These are phyloP conservation scores for Trichodelitschia bisporula DNA, from an alignment of 495 filamentous ascomycete species.

Conservation along the genomic window DNA sequence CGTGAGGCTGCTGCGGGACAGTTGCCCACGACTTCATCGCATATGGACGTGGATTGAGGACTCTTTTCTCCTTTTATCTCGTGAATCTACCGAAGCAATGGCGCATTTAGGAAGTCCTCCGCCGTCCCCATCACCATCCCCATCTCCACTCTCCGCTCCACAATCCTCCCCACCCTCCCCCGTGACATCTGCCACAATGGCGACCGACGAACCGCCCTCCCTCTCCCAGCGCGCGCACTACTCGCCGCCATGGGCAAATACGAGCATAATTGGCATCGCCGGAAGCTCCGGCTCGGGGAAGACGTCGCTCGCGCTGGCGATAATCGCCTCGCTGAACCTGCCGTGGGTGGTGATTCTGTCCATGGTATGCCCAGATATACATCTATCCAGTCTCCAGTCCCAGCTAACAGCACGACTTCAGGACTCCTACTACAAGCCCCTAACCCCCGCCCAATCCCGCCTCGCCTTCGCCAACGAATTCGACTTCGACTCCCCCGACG, in stretches of 20 bases:
- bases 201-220: not conserved
- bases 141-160: too few relatives aligned
- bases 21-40: too few relatives aligned
- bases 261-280: conserved; percentile 86
- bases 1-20: too few relatives aligned
- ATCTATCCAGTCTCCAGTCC: too few relatives aligned
- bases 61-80: too few relatives aligned
- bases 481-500: conserved; percentile 83
- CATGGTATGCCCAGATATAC: conserved; percentile 35
- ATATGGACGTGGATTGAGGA: too few relatives aligned
- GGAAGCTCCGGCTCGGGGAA: conserved; percentile 93
- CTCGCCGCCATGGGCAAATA: conserved; percentile 78
- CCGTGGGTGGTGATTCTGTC: conserved; percentile 96
- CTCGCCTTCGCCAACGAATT: conserved; percentile 73
- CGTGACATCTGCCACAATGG: not conserved
- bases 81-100: too few relatives aligned
- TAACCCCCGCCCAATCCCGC: conserved; percentile 45
- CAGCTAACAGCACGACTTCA: conserved; percentile 15
- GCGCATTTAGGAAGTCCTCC: too few relatives aligned
- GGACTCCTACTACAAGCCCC: conserved; percentile 91
- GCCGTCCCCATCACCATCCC: too few relatives aligned
- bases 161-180: too few relatives aligned
- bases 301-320: conserved; percentile 81
- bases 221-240: conserved; percentile 35
- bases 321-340: conserved; percentile 68